These are phyloP conservation scores for Sclerotinia nivalis DNA, from an alignment of 2,329 filamentous ascomycete species.

Conservation along the genomic window DNA sequence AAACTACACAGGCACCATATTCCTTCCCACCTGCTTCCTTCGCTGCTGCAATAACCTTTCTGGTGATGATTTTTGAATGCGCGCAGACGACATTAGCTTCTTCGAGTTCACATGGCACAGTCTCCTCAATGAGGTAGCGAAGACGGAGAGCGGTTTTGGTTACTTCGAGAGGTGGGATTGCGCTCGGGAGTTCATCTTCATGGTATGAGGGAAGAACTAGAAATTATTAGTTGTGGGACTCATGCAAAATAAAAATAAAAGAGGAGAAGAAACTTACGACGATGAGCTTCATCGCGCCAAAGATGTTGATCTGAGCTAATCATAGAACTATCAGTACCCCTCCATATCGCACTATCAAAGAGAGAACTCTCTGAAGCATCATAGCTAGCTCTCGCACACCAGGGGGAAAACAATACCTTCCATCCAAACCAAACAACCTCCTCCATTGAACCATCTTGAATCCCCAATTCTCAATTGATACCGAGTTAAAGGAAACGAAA, in stretches of 20 bases:
- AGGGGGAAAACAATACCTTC: slow-evolving; percentile 31
- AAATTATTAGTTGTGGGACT: background rate
- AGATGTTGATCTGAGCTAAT: slow-evolving; percentile 30
- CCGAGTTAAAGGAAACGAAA: background rate
- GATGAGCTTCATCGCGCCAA: slow-evolving; percentile 38
- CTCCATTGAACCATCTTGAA: slow-evolving; percentile 39
- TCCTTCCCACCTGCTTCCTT: slow-evolving; percentile 77
- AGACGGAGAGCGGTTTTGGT: slow-evolving; percentile 87
- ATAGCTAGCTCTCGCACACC: background rate
- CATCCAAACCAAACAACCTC: slow-evolving; percentile 39
- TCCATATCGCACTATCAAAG: background rate
- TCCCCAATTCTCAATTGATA: background rate
- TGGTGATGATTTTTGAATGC: slow-evolving; percentile 83
- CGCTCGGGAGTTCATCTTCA: slow-evolving; percentile 60
- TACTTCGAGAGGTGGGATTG: slow-evolving; percentile 75
- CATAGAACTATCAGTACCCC: slow-evolving; percentile 1
- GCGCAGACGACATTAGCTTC: slow-evolving; percentile 71
- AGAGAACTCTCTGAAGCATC: background rate
- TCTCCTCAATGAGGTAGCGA: slow-evolving; percentile 86
- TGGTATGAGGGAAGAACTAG: slow-evolving; percentile 66
- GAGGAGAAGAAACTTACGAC: slow-evolving; percentile 29
- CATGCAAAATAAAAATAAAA: background rate
- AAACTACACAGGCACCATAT: slow-evolving; percentile 70
- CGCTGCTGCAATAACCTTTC: slow-evolving; percentile 75
- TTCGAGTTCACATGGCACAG: slow-evolving; percentile 87